Conservation (phyloP, 2,329 filamentous ascomycete species). For the Teratosphaeria gauchensis region DNA sequence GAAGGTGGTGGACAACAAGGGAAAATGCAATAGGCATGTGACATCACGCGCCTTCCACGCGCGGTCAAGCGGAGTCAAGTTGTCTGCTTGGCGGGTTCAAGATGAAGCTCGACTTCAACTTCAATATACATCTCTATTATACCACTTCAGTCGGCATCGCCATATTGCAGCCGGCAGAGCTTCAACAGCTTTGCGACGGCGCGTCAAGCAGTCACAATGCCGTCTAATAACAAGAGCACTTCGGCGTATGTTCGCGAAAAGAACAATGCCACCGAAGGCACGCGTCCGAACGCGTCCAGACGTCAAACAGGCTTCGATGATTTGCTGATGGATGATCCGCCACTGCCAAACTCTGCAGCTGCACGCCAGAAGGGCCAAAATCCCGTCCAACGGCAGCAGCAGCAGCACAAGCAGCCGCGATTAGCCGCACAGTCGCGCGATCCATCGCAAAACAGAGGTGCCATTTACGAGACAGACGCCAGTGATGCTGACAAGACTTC, state of each 20-base stretch:
- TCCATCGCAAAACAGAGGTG: not conserved
- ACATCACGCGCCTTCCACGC: not conserved
- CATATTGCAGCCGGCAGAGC: conserved; percentile 1
- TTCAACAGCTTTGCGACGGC: conserved; percentile 5
- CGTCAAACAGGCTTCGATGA: not conserved
- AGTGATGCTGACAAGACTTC: conserved; percentile 28
- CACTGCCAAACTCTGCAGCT: not conserved
- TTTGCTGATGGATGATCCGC: not conserved
- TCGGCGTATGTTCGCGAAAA: too few relatives aligned
- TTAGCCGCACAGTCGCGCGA: not conserved
- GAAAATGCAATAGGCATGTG: not conserved
- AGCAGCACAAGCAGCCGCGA: not conserved
- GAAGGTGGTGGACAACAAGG: not conserved
- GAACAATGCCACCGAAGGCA: not conserved
- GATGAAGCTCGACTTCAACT: not conserved
- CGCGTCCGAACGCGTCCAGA: not conserved
- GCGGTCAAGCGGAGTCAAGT: not conserved
- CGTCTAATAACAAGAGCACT: too few relatives aligned
- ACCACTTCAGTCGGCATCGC: not conserved
- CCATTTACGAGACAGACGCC: conserved; percentile 29
- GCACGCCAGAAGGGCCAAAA: not conserved
- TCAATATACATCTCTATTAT: too few relatives aligned
- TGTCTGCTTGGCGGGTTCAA: not conserved
- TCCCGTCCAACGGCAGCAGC: not conserved
- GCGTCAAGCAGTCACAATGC: not conserved